Percentiles rank a stretch among this genome's conserved stretches.
phyloP scores from a whole-genome alignment of 2,329 filamentous ascomycete genomes.

The Botrytis galanthina region DNA sequence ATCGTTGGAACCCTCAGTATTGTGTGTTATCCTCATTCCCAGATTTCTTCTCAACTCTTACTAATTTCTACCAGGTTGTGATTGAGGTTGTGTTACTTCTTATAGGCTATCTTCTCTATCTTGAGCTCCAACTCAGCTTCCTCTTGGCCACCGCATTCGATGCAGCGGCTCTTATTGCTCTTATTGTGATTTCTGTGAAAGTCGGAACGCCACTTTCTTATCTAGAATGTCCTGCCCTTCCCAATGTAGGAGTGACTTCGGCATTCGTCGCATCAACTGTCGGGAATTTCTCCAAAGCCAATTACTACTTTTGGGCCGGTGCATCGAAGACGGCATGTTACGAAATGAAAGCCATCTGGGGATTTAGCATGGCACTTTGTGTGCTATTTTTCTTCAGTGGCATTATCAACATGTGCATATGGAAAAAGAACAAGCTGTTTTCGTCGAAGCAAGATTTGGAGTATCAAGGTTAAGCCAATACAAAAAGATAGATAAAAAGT shows the following conservation, averaged over 20 bases:
- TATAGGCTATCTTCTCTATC: conserved; percentile 79
- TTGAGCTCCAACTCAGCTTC: conserved; percentile 72
- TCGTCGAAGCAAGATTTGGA: conserved; percentile 28
- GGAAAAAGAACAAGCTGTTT: conserved; percentile 40
- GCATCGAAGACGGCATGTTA: conserved; percentile 65
- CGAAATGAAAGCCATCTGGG: conserved; percentile 86
- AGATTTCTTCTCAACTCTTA: background rate
- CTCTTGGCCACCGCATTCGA: conserved; percentile 68
- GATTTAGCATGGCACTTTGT: conserved; percentile 74
- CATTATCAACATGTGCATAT: conserved; percentile 58
- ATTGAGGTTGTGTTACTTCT: conserved; percentile 59
- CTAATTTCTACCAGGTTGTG: conserved; percentile 46
- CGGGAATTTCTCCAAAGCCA: conserved; percentile 44
- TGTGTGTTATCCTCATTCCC: conserved; percentile 52
- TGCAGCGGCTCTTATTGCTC: conserved; percentile 67
- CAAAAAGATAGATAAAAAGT: background rate
- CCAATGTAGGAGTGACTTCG: conserved; percentile 43
- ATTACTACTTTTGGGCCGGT: conserved; percentile 50
- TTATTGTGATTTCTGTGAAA: conserved; percentile 73
- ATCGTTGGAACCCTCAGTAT: conserved; percentile 77
- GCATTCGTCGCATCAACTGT: conserved; percentile 47
- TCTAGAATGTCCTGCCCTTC: conserved; percentile 64
- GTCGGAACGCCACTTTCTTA: conserved; percentile 79
- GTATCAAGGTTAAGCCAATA: background rate
- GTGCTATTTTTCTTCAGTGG: conserved; percentile 66